Evolutionary conservation across 805 yeast genomes (phyloP).

Genomic region (Ogataea chonburiensis): DNA sequence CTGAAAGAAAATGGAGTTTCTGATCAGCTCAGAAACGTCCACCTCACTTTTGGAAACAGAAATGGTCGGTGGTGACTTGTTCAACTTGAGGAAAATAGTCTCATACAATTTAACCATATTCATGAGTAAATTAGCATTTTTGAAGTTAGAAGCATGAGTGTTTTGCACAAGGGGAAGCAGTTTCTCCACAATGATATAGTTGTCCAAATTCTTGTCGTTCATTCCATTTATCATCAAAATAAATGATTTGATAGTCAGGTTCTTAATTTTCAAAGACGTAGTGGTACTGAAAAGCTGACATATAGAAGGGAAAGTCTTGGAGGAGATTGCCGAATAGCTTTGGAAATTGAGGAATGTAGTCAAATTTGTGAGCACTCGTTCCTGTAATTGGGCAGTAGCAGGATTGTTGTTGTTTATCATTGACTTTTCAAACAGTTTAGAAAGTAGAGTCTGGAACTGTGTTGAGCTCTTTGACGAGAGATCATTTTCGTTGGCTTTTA

Average conservation of each 20-base stretch:
- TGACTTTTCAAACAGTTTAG: constrained; percentile 35
- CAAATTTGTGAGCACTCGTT: constrained; percentile 31
- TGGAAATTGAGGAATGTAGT: constrained; percentile 34
- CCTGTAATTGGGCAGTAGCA: constrained; percentile 32
- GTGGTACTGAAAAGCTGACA: constrained; percentile 79
- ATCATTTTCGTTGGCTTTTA: constrained; percentile 29
- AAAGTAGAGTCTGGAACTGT: constrained; percentile 30
- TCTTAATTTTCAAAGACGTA: constrained; percentile 75
- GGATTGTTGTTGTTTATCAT: constrained; percentile 21
- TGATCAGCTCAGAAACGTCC: constrained; percentile 30
- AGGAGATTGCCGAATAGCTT: constrained; percentile 59
- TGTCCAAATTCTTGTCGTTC: constrained; percentile 59
- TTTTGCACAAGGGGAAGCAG: constrained; percentile 68
- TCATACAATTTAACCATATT: constrained; percentile 33
- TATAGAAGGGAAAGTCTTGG: constrained; percentile 69
- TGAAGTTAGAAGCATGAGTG: constrained; percentile 34
- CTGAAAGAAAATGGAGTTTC: constrained; percentile 34
- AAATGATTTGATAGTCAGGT: constrained; percentile 62
- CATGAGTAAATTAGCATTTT: constrained; percentile 30
- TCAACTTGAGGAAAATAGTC: constrained; percentile 29
- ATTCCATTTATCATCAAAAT: constrained; percentile 45
- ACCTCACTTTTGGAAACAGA: constrained; percentile 27
- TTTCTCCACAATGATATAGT: constrained; percentile 68
- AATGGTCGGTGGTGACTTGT: constrained; percentile 21
- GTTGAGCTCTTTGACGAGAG: constrained; percentile 24